Evolutionary conservation across 495 filamentous ascomycete genomes (phyloP).

Genomic region (Baudoinia panamericana): DNA sequence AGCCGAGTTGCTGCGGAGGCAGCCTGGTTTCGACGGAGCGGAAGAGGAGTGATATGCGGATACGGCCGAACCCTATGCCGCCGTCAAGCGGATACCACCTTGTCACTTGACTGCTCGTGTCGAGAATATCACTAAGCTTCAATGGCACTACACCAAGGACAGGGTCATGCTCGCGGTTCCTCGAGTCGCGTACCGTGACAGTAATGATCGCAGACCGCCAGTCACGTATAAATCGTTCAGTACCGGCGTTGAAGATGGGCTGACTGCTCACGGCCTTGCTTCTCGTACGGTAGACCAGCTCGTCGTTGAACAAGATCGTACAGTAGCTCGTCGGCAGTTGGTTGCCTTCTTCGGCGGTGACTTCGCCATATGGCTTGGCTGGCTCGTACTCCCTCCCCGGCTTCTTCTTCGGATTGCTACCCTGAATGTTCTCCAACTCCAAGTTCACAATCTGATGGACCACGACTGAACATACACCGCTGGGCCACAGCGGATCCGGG

Average conservation of each 20-base stretch:
- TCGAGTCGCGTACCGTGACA: slow-evolving; percentile 71
- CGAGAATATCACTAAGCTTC: slow-evolving; percentile 72
- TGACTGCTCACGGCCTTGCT: slow-evolving; percentile 82
- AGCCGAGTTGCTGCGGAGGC: slow-evolving; percentile 70
- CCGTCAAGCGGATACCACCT: slow-evolving; percentile 57
- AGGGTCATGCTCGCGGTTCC: slow-evolving; percentile 84
- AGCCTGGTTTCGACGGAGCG: slow-evolving; percentile 72
- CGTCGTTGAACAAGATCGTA: slow-evolving; percentile 78
- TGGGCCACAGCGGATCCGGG: slow-evolving; percentile 87
- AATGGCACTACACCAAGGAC: slow-evolving; percentile 83
- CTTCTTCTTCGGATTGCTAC: slow-evolving; percentile 46
- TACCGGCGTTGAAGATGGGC: slow-evolving; percentile 93
- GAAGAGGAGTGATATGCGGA: slow-evolving; percentile 82
- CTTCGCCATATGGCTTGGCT: slow-evolving; percentile 73
- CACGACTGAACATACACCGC: slow-evolving; percentile 67
- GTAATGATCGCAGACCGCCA: slow-evolving; percentile 82
- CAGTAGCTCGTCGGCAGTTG: slow-evolving; percentile 80
- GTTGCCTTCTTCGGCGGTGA: slow-evolving; percentile 63
- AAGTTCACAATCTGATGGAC: slow-evolving; percentile 93
- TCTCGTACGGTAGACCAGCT: slow-evolving; percentile 83
- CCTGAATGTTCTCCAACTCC: slow-evolving; percentile 69
- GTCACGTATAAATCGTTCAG: slow-evolving; percentile 86
- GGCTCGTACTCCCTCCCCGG: slow-evolving; percentile 73
- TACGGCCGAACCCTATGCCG: slow-evolving; percentile 68
- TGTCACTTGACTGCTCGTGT: slow-evolving; percentile 70